Base-by-base conservation (phyloP, 805 yeast species). In the Candida gorgasii region DNA sequence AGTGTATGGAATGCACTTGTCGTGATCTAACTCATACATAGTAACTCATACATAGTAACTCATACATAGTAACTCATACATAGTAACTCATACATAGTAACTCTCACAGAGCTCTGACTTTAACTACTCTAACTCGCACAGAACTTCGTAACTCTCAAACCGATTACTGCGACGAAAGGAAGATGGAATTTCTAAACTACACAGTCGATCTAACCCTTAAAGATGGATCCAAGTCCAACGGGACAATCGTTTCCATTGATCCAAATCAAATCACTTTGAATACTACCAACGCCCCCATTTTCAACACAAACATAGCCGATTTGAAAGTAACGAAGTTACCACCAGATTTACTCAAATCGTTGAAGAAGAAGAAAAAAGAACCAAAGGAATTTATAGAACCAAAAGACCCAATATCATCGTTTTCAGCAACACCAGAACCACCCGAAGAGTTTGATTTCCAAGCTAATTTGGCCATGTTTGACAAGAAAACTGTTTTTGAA, bases 391-490 rank as follows among this genome's bases (percentile, higher is more conserved):
- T n/a, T 12, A 17, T 18, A 35, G 34, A 46, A 39, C 30, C 24
- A 15, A 42, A 48, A 19, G 24, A 13, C n/a, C 20, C 7, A 31
- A 36, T n/a, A n/a, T n/a, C n/a, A 24, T 14, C 16, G 14, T 15
- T 28, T 13, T 24, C 28, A 5, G 8, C 20, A 11, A 16, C 28
- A n/a, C 22, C 22, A 15, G 23, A 20, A 24, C 16, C 52, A 28
- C 42, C 51, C 2, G 48, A 44, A 12, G 97, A 89, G 49, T 90
- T 90, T 63, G 97, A 90, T 60, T 90, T 90, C 62, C 87, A 80
- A 42, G 82, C 87, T 11, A 87, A 86, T 57, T 72, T 90, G 48
- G 83, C 83, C 17, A 80, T 82, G 70, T 90, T 90, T 55, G 93
- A 90, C 61, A 90, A 90, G 61, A 69, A 73, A 45, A 72, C 82